These are phyloP conservation scores for Aspergillus sp. DNA, from an alignment of 2,329 filamentous ascomycete genomes.

Conservation along the genomic window DNA sequence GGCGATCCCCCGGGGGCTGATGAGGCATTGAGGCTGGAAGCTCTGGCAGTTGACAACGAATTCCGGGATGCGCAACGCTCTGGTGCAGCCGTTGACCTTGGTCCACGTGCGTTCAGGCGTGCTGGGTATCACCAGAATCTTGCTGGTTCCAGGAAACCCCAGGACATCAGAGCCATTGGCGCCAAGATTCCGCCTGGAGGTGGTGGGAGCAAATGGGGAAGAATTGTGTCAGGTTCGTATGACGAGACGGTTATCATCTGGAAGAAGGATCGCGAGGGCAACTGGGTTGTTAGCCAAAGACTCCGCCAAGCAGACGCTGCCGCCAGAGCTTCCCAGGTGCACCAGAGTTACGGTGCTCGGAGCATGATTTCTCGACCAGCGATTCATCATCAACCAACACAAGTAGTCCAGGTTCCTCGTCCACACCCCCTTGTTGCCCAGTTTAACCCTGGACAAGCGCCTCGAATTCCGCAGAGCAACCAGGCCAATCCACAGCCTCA, in stretches of 20 bases:
- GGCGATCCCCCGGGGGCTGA: conserved; percentile 77
- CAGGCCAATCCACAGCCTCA: background rate
- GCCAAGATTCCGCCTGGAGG: conserved; percentile 86
- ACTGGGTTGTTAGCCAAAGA: conserved; percentile 72
- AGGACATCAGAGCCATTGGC: conserved; percentile 67
- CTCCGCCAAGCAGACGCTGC: conserved; percentile 58
- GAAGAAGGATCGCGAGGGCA: conserved; percentile 75
- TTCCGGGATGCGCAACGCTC: conserved; percentile 57
- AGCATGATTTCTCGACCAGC: background rate
- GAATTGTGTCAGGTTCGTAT: conserved; percentile 96
- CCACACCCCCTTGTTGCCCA: background rate
- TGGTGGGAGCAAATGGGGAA: conserved; percentile 78
- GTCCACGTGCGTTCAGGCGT: conserved; percentile 44
- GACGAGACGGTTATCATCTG: conserved; percentile 95
- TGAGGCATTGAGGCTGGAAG: conserved; percentile 66
- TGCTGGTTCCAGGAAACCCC: conserved; percentile 66
- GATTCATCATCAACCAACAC: conserved; percentile 1
- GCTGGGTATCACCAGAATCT: conserved; percentile 49
- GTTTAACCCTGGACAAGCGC: background rate
- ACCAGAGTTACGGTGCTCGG: conserved; percentile 4
- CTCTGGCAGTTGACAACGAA: conserved; percentile 62
- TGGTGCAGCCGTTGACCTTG: conserved; percentile 35
- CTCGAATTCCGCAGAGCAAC: background rate
- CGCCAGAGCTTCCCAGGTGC: conserved; percentile 24
- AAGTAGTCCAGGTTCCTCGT: background rate